Conservation (phyloP, 2,329 filamentous ascomycete genomes). For the Corinectria fuckeliana region DNA sequence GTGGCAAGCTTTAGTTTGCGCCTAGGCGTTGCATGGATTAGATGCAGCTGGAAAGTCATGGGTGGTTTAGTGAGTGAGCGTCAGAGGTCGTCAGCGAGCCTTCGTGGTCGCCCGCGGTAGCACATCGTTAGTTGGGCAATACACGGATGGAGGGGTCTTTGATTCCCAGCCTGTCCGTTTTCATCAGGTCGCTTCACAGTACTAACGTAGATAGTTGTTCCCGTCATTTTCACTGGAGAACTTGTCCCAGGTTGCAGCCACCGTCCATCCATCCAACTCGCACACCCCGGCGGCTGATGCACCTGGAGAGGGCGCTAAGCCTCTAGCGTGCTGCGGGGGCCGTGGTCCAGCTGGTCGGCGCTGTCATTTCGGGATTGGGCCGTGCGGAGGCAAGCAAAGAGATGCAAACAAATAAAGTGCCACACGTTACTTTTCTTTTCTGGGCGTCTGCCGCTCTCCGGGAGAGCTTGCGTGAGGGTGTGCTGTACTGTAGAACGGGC, state of each 20-base stretch:
- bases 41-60: background rate
- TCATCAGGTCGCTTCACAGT: background rate
- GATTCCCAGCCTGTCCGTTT: background rate
- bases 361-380: background rate
- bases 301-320: constrained; percentile 13
- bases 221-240: background rate
- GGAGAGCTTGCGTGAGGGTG: background rate
- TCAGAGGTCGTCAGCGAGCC: background rate
- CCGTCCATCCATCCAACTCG: background rate
- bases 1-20: constrained; percentile 2
- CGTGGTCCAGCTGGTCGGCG: background rate
- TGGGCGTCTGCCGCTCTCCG: too few species aligned
- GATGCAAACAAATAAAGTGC: background rate
- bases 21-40: constrained; percentile 2
- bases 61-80: background rate
- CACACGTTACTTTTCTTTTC: background rate
- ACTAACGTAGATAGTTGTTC: too few species aligned
- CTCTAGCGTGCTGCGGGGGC: constrained; percentile 28
- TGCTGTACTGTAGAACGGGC: too few species aligned
- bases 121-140: background rate
- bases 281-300: background rate
- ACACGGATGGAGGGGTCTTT: background rate
- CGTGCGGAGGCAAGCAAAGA: too few species aligned
- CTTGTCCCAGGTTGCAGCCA: background rate
- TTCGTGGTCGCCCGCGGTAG: background rate